phyloP scores from a whole-genome alignment of 2,329 filamentous ascomycete species.

The Byssochlamys sp. region DNA sequence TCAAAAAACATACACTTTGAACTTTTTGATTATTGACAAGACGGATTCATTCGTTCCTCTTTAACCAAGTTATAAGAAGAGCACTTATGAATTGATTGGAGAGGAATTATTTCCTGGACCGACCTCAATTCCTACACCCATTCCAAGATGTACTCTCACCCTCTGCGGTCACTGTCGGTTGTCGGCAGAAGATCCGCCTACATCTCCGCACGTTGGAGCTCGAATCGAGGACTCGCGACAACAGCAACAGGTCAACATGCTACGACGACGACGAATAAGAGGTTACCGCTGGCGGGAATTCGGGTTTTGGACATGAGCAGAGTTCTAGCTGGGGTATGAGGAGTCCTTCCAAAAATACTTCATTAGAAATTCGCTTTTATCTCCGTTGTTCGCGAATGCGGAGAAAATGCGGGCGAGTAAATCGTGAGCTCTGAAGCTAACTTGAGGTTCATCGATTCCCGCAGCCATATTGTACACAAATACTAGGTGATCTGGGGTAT shows the following conservation, averaged over 20 bases:
- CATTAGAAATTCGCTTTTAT: not conserved
- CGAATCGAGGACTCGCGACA: not conserved
- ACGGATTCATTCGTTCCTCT: not conserved
- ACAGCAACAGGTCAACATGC: not conserved
- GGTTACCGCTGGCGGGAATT: slow-evolving; percentile 12
- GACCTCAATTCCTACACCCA: not conserved
- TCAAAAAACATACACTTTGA: not conserved
- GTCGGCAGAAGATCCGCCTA: not conserved
- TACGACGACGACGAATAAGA: not conserved
- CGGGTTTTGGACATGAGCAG: slow-evolving; percentile 22
- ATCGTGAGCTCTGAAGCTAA: not conserved
- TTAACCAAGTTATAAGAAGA: not conserved
- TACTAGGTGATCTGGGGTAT: slow-evolving; percentile 29
- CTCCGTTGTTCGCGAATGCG: not conserved
- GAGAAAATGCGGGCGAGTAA: not conserved
- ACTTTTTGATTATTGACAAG: not conserved
- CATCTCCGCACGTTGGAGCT: not conserved
- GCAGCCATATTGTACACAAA: slow-evolving; percentile 33
- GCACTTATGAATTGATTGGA: not conserved
- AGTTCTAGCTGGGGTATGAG: slow-evolving; percentile 16
- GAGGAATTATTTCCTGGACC: not conserved
- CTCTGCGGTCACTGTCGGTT: not conserved
- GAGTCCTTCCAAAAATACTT: not conserved
- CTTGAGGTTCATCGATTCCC: not conserved
- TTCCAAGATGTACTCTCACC: not conserved